Percentiles rank a stretch among this genome's conserved stretches.
Conservation (phyloP, 1,284 basidiomycete genomes). For the Cryptococcus neoformans region DNA sequence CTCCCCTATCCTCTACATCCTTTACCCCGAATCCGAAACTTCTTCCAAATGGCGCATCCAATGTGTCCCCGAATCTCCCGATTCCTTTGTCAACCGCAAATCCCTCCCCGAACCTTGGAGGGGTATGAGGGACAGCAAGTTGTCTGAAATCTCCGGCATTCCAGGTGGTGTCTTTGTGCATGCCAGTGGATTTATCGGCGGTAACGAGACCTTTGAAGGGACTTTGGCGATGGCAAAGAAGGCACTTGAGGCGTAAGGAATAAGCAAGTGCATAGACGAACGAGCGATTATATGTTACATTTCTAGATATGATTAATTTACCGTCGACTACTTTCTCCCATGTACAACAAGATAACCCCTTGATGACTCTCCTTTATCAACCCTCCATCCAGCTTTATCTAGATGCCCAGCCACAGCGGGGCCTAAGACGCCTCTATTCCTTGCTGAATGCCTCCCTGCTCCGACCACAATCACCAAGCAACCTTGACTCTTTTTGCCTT, state of each 20-base stretch:
- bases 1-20: slow-evolving; percentile 62
- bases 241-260: slow-evolving; percentile 50
- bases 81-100: slow-evolving; percentile 88
- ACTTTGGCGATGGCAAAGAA: slow-evolving; percentile 74
- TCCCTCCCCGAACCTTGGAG: slow-evolving; percentile 91
- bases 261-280: not conserved
- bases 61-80: slow-evolving; percentile 77
- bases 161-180: slow-evolving; percentile 88
- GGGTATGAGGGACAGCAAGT: slow-evolving; percentile 78
- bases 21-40: slow-evolving; percentile 78
- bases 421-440: slow-evolving; percentile 38
- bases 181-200: slow-evolving; percentile 93
- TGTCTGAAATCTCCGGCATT: slow-evolving; percentile 73
- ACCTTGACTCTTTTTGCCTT: slow-evolving; percentile 59
- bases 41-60: slow-evolving; percentile 85
- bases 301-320: not conserved
- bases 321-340: slow-evolving; percentile 14
- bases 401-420: slow-evolving; percentile 38
- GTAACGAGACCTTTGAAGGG: slow-evolving; percentile 88
- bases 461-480: slow-evolving; percentile 40
- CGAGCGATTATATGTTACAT: not conserved
- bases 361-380: slow-evolving; percentile 29
- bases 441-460: slow-evolving; percentile 43
- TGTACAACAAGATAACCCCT: slow-evolving; percentile 41
- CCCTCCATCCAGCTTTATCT: slow-evolving; percentile 39